These are phyloP conservation scores for Gossypium arboreum DNA, from an alignment of 345 rosid species.

Conservation along the genomic window DNA sequence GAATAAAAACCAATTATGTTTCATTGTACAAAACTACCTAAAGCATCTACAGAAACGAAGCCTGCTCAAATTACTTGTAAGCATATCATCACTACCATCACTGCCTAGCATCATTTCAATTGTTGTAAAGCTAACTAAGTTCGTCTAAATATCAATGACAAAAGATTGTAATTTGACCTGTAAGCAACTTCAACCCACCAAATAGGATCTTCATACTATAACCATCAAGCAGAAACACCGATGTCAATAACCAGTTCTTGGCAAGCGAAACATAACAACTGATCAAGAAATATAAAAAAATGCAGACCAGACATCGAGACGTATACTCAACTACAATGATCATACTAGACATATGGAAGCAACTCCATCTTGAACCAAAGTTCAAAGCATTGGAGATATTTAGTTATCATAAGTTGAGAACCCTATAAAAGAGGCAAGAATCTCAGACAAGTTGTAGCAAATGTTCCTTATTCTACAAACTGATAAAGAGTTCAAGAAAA, in stretches of 20 bases:
- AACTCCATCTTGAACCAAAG: background rate
- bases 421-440: background rate
- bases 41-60: background rate
- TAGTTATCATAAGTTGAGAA: background rate
- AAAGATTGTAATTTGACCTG: background rate
- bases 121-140: background rate
- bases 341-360: background rate
- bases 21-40: background rate
- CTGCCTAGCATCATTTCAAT: background rate
- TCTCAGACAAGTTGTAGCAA: background rate
- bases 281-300: background rate
- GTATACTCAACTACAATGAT: background rate
- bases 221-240: background rate
- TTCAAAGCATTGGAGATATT: constrained; percentile 2
- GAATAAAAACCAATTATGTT: background rate
- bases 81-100: background rate
- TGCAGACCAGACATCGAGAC: background rate
- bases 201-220: background rate
- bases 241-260: background rate
- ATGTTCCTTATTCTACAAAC: background rate
- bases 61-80: background rate
- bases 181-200: constrained; percentile 1
- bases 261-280: background rate
- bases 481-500: background rate
- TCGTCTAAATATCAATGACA: too few relatives aligned